Conservation (phyloP, 2,329 filamentous ascomycete genomes). For the Fusarium sp. region DNA sequence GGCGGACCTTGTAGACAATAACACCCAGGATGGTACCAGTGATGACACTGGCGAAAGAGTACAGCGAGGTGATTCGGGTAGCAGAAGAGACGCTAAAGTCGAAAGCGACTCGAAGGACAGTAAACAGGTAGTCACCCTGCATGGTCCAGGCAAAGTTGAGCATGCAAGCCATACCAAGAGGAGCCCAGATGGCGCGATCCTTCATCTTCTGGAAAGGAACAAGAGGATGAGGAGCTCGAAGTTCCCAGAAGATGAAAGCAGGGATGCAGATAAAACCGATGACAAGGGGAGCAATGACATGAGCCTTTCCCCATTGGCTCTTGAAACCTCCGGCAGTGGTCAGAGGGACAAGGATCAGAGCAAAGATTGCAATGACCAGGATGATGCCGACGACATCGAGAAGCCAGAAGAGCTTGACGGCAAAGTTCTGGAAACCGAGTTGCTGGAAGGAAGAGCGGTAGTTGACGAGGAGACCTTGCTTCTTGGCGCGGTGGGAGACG, state of each 20-base stretch:
- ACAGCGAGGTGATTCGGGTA: constrained; percentile 69
- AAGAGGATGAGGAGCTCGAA: constrained; percentile 62
- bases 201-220: constrained; percentile 70
- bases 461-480: constrained; percentile 56
- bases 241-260: constrained; percentile 61
- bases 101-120: constrained; percentile 70
- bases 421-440: constrained; percentile 47
- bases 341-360: constrained; percentile 57
- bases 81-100: constrained; percentile 66
- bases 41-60: constrained; percentile 67
- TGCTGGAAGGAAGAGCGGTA: constrained; percentile 48
- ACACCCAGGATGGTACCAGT: constrained; percentile 66
- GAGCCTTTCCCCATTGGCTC: constrained; percentile 50
- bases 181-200: constrained; percentile 72
- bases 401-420: constrained; percentile 57
- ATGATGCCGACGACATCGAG: constrained; percentile 58
- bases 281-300: constrained; percentile 57
- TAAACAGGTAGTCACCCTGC: constrained; percentile 73
- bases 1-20: constrained; percentile 66
- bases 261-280: constrained; percentile 60
- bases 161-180: constrained; percentile 67
- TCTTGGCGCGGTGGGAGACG: constrained; percentile 63
- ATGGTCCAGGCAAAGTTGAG: constrained; percentile 70
- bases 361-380: constrained; percentile 58
- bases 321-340: constrained; percentile 57